Percentiles rank a stretch among this genome's conserved stretches.
These are phyloP conservation scores for Arabis alpina DNA, from an alignment of 345 rosid genomes.

Conservation along the genomic window DNA sequence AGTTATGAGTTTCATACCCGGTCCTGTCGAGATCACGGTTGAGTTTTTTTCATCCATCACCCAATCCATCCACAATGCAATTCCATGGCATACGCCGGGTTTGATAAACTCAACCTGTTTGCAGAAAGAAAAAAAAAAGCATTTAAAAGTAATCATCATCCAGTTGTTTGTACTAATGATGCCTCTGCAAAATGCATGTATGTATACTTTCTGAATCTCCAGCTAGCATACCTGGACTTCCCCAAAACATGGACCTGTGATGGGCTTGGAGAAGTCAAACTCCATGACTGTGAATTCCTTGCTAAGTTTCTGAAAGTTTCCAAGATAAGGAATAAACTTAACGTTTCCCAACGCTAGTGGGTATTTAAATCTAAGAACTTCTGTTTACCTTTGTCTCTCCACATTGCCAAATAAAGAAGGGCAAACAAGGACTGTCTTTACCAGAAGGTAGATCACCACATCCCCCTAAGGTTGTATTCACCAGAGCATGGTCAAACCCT, in stretches of 20 bases:
- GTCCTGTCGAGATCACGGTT: conserved; percentile 66
- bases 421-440: conserved; percentile 72
- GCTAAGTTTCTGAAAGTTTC: conserved; percentile 68
- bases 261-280: conserved; percentile 70
- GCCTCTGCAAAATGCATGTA: conserved; percentile 20
- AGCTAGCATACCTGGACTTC: conserved; percentile 58
- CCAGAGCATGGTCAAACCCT: conserved; percentile 87
- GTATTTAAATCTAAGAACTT: conserved; percentile 4
- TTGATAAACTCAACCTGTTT: conserved; percentile 67
- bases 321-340: conserved; percentile 15
- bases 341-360: not conserved
- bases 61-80: conserved; percentile 94
- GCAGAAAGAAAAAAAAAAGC: not conserved
- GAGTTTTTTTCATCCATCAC: conserved; percentile 69
- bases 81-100: conserved; percentile 79
- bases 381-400: conserved; percentile 72
- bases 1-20: conserved; percentile 51
- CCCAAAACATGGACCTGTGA: conserved; percentile 60
- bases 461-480: conserved; percentile 78
- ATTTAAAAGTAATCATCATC: not conserved
- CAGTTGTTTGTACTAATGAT: conserved; percentile 1
- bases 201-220: conserved; percentile 4
- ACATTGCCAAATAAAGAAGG: conserved; percentile 85
- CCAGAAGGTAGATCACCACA: conserved; percentile 68
- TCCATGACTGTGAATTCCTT: conserved; percentile 66